These are phyloP conservation scores for Vaccinium myrtillus DNA, from an alignment of 148 eudicot genomes.

Conservation along the genomic window DNA sequence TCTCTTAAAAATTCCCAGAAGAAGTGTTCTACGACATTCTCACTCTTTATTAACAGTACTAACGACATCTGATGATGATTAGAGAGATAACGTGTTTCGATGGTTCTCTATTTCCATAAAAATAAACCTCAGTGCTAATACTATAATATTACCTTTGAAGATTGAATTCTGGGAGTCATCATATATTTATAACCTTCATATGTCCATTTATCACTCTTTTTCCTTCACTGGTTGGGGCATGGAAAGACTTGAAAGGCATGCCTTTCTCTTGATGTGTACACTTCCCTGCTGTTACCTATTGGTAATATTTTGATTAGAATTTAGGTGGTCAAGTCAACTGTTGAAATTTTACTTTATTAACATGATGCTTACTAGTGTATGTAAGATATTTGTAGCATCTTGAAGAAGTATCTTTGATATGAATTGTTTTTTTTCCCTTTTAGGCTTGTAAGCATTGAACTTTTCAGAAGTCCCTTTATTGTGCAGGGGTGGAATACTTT, in stretches of 20 bases:
- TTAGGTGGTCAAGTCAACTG: neutral
- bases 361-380: neutral
- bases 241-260: neutral
- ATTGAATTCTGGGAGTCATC: neutral
- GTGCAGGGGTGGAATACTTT: constrained; percentile 48
- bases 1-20: neutral
- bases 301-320: neutral
- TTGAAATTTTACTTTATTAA: neutral
- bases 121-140: neutral
- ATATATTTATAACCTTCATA: neutral
- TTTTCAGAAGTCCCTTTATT: constrained; percentile 13
- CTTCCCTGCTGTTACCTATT: neutral
- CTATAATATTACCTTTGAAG: neutral
- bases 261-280: neutral
- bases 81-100: neutral
- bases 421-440: neutral
- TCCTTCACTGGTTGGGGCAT: neutral
- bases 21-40: neutral
- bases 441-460: constrained; percentile 13
- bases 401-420: constrained; percentile 13
- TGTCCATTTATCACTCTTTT: neutral
- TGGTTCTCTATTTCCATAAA: neutral
- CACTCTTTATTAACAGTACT: neutral
- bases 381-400: neutral
- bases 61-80: neutral